phyloP scores from a whole-genome alignment of 148 eudicot species.

The Dysphania ambrosioides region DNA sequence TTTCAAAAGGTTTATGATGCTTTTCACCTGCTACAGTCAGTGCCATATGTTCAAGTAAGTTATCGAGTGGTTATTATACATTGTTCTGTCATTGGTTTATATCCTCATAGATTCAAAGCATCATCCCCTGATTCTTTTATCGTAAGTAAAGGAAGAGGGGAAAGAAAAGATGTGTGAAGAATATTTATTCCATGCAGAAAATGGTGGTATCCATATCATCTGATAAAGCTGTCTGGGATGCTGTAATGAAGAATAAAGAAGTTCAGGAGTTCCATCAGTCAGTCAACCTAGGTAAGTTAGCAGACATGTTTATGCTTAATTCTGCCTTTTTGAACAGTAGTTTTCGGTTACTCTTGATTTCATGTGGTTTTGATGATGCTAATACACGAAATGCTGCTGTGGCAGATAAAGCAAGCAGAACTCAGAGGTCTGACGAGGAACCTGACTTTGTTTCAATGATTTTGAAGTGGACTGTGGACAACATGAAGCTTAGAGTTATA shows the following conservation, averaged over 20 bases:
- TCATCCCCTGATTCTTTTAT: background rate
- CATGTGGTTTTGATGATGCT: too few species aligned
- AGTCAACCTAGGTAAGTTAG: conserved; percentile 35
- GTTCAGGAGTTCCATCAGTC: conserved; percentile 45
- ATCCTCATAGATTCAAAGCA: too few species aligned
- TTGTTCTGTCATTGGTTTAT: too few species aligned
- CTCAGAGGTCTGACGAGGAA: conserved; percentile 21
- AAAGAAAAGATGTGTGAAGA: background rate
- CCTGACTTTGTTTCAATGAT: conserved; percentile 26
- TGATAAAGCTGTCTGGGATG: conserved; percentile 54
- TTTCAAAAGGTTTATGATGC: conserved; percentile 40
- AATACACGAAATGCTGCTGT: conserved; percentile 5
- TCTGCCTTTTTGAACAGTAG: too few species aligned
- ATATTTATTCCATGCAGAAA: conserved; percentile 27
- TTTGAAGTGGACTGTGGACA: conserved; percentile 37
- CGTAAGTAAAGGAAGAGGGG: background rate
- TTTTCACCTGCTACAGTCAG: conserved; percentile 37
- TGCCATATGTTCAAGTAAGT: conserved; percentile 42
- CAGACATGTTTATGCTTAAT: too few species aligned
- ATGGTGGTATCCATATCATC: conserved; percentile 47
- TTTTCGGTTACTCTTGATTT: too few species aligned
- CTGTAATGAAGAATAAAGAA: conserved; percentile 41
- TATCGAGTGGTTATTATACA: too few species aligned
- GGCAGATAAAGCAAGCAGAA: conserved; percentile 32
- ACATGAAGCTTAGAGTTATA: conserved; percentile 32